Percentiles rank a stretch among this genome's conserved stretches.
phyloP scores from a whole-genome alignment of 2,329 filamentous ascomycete genomes.

The Mariannaea sp. region DNA sequence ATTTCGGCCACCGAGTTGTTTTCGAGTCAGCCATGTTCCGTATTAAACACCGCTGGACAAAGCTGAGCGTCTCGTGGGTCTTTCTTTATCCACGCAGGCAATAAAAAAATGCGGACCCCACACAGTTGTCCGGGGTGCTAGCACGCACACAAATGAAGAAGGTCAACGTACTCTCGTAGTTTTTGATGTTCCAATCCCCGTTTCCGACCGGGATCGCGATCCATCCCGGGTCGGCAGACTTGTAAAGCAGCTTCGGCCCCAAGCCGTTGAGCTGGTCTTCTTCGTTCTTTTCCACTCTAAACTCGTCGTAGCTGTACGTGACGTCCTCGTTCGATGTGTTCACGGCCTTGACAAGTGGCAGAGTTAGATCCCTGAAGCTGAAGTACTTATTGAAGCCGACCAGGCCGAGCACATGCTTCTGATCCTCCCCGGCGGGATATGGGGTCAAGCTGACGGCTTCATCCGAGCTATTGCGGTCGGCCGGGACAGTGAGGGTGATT shows the following conservation, averaged over 20 bases:
- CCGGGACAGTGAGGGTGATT: neutral
- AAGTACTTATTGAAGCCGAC: slow-evolving; percentile 16
- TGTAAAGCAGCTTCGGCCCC: slow-evolving; percentile 9
- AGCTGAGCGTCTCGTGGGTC: neutral
- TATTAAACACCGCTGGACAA: neutral
- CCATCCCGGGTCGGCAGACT: slow-evolving; percentile 17
- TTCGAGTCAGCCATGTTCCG: neutral
- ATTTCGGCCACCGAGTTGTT: neutral
- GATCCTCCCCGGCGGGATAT: slow-evolving; percentile 6
- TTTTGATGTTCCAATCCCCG: slow-evolving; percentile 16
- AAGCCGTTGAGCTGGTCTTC: neutral
- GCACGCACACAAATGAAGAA: neutral
- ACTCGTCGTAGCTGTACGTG: slow-evolving; percentile 18
- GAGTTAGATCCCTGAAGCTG: slow-evolving; percentile 4
- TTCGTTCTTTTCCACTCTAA: slow-evolving; percentile 1
- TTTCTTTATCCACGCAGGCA: neutral
- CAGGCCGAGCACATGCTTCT: slow-evolving; percentile 18
- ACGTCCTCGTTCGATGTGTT: neutral
- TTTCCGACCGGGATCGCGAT: slow-evolving; percentile 14
- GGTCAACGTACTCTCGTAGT: slow-evolving; percentile 17
- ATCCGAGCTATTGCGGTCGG: slow-evolving; percentile 5
- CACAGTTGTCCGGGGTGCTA: no score
- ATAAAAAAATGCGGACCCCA: neutral
- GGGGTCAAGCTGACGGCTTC: slow-evolving; percentile 1
- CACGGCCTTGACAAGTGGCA: slow-evolving; percentile 6